These are phyloP conservation scores for Fusarium camptoceras DNA, from an alignment of 2,329 filamentous ascomycete genomes.

Conservation along the genomic window DNA sequence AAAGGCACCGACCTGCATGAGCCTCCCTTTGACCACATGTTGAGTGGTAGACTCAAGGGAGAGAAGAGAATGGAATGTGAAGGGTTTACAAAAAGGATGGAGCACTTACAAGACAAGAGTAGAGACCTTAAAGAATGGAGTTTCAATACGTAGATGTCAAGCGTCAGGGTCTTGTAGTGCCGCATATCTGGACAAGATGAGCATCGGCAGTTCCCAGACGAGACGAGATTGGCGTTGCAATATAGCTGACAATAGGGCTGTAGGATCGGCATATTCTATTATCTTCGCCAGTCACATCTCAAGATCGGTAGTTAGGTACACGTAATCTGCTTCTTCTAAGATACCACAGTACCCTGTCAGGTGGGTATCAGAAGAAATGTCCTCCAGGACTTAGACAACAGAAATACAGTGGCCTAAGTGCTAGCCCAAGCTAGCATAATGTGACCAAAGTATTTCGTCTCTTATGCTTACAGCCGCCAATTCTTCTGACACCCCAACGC, in stretches of 20 bases:
- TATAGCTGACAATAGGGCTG: not conserved
- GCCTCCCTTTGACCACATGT: not conserved
- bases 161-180: not conserved
- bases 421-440: too few relatives aligned
- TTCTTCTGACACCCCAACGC: too few relatives aligned
- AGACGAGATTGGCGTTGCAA: not conserved
- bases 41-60: not conserved
- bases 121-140: not conserved
- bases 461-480: too few relatives aligned
- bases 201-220: not conserved
- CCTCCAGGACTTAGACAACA: too few relatives aligned
- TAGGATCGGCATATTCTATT: not conserved
- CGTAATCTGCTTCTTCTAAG: not conserved
- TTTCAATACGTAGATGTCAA: not conserved
- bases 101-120: not conserved
- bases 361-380: too few relatives aligned
- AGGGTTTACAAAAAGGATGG: not conserved
- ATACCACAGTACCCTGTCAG: not conserved
- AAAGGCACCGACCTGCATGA: not conserved
- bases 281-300: not conserved
- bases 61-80: constrained; percentile 5
- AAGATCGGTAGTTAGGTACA: not conserved
- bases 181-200: not conserved
- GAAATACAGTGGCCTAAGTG: too few relatives aligned
- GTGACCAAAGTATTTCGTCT: too few relatives aligned